Evolutionary conservation across 371 early-diverging fungal genomes (phyloP), one percentile per base, ranked within the genome.

Genomic region (Entomophthora muscae): DNA sequence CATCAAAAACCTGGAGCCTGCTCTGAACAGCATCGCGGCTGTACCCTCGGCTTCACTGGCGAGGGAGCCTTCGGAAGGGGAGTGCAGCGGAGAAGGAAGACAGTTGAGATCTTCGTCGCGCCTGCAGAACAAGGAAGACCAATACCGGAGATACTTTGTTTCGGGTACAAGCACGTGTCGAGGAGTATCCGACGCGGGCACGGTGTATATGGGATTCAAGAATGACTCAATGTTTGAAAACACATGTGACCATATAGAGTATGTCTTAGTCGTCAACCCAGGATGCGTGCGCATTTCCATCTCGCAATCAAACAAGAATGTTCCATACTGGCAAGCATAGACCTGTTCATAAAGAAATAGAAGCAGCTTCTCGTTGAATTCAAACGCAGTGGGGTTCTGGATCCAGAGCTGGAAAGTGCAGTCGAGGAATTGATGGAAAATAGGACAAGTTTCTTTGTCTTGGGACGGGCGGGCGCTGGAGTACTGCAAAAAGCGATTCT

Each of bases 391-490:
- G 0, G 95, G 95, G 64, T 81, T 81, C 71, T 89, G 86, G n/a
- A 74, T 74, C 77, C 87, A 79, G n/a, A 94, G 71, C 70, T 95
- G 96, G 68, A 84, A 91, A 22, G 91, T 80, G 70, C 94, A 93
- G 69, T 95, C 96, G n/a, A 98, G 74, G 68, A 95, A 98, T 71
- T 95, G 95, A 51, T 89, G 86, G 71, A 98, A 95, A 1, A 95
- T 85, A 1, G 98, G 98, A 29, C 89, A 88, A 0, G 89, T 84
- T 70, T 95, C 96, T n/a, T 83, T 76, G 64, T 78, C 75, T 52
- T 75, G 79, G 56, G 66, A 67, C 53, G 62, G 62, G 21, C 53
- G 42, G 30, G 42, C 22, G 27, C 52, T 42, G 0, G 60, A 13
- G 53, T 65, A 59, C 55, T 82, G 81, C 66, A 78, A 79, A n/a